Conservation (phyloP, 192 early-diverging fungal species). For the Funneliformis geosporum region DNA sequence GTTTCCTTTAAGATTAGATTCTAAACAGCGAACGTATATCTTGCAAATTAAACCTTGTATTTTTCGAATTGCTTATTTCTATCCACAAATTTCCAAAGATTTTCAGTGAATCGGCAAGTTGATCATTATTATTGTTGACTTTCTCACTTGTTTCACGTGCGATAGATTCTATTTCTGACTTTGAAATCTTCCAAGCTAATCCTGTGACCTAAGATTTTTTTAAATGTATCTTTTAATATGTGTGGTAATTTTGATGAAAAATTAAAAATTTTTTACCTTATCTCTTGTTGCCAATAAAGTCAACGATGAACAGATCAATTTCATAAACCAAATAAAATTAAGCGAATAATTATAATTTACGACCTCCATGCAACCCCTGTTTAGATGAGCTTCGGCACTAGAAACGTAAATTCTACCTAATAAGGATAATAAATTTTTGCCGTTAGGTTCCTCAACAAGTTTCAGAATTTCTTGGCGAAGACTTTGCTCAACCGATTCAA, state of each 20-base stretch:
- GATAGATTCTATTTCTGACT: neutral
- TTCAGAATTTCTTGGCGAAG: constrained; percentile 7
- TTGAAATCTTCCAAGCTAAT: neutral
- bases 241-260: no score
- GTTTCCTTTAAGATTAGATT: no score
- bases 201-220: neutral
- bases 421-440: neutral
- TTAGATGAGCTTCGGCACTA: neutral
- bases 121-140: neutral
- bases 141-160: neutral
- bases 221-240: neutral
- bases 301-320: neutral
- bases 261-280: neutral
- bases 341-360: neutral
- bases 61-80: neutral
- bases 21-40: no score
- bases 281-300: neutral
- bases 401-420: neutral
- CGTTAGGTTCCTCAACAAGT: neutral
- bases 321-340: no score
- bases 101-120: neutral
- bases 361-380: neutral
- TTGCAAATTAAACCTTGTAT: no score
- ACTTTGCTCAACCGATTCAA: neutral
- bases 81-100: neutral